These are phyloP conservation scores for Parastagonospora avenae DNA, from an alignment of 2,329 filamentous ascomycete genomes.

Conservation along the genomic window DNA sequence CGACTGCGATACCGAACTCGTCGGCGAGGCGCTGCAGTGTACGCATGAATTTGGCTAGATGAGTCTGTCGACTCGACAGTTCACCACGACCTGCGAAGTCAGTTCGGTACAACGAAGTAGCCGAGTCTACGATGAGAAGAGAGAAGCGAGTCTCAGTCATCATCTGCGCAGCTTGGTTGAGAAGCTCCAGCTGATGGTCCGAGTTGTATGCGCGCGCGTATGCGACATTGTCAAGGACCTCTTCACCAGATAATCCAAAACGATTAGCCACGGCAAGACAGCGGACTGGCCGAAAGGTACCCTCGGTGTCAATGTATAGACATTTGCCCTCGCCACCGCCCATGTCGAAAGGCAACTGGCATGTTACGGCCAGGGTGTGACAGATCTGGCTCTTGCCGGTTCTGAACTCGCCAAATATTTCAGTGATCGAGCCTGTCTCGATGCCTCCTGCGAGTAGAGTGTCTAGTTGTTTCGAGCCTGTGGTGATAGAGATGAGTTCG, in stretches of 20 bases:
- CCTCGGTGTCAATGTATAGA: conserved; percentile 97
- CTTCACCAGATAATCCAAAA: conserved; percentile 92
- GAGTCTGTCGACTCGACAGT: conserved; percentile 88
- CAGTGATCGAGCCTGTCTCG: conserved; percentile 96
- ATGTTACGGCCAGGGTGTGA: conserved; percentile 97
- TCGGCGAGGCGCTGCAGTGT: conserved; percentile 77
- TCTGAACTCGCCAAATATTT: conserved; percentile 96
- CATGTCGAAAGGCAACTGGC: conserved; percentile 98
- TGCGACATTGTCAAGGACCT: conserved; percentile 97
- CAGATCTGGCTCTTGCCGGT: conserved; percentile 99
- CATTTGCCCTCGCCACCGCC: conserved; percentile 98
- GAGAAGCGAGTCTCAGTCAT: conserved; percentile 99
- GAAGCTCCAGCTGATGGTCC: conserved; percentile 91
- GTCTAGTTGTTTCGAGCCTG: conserved; percentile 95
- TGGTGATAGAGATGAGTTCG: conserved; percentile 97
- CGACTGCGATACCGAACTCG: conserved; percentile 93
- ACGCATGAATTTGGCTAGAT: conserved; percentile 87
- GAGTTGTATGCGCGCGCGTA: conserved; percentile 99
- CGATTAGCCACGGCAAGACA: conserved; percentile 90
- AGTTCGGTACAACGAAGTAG: conserved; percentile 92
- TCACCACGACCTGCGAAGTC: conserved; percentile 98
- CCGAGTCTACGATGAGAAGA: conserved; percentile 92
- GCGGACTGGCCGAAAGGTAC: conserved; percentile 89
- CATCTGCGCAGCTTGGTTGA: conserved; percentile 96
- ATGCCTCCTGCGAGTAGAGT: conserved; percentile 92